These are phyloP conservation scores for Eucalyptus brandiana DNA, from an alignment of 345 rosid species.

Conservation along the genomic window DNA sequence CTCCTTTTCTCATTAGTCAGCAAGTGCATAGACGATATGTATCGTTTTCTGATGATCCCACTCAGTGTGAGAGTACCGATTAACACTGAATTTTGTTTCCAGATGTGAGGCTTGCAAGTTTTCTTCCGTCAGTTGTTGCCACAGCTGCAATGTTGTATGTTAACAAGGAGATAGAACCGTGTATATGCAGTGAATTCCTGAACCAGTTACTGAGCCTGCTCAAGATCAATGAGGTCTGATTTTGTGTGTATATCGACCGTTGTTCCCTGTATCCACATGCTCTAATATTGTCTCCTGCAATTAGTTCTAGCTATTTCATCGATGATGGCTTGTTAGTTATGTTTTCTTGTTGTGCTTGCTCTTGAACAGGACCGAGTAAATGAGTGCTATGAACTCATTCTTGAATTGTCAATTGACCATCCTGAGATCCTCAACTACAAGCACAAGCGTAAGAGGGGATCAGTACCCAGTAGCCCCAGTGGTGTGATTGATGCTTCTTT, in stretches of 20 bases:
- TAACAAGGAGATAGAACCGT: constrained; percentile 46
- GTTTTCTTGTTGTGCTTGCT: not conserved
- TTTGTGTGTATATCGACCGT: not conserved
- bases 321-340: not conserved
- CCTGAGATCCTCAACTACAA: constrained; percentile 7
- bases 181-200: constrained; percentile 33
- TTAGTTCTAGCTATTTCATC: not conserved
- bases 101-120: constrained; percentile 58
- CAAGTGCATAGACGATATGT: not conserved
- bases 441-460: constrained; percentile 34
- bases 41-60: not conserved
- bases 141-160: constrained; percentile 62
- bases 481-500: constrained; percentile 48
- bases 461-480: constrained; percentile 32
- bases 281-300: not conserved
- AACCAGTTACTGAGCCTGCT: constrained; percentile 48
- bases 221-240: constrained; percentile 46
- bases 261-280: not conserved
- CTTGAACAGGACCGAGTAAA: constrained; percentile 41
- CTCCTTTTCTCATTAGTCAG: not conserved
- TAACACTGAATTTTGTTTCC: constrained; percentile 9
- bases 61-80: not conserved
- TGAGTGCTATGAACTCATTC: constrained; percentile 52
- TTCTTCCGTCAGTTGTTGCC: constrained; percentile 64
- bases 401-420: constrained; percentile 18